Base-by-base conservation (phyloP, 2,329 filamentous ascomycete species). In the Trichoderma hamatum region DNA sequence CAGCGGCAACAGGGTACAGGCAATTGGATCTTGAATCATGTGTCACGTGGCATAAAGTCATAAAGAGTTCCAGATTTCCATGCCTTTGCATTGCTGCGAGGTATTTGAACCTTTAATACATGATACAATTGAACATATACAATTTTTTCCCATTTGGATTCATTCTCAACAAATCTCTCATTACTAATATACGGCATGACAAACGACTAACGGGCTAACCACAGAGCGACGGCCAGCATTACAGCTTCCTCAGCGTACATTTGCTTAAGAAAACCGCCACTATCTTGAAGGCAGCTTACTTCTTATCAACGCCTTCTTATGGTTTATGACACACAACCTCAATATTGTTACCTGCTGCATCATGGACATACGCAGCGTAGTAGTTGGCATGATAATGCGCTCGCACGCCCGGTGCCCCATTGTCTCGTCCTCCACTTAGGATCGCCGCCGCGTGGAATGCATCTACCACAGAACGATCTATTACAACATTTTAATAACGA, bases 341-440 rank as follows among this genome's bases (percentile, higher is more conserved):
- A 55, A 86, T 80, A 71, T 87, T 87, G 72, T 86, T 86, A 0
- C 85, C 84, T 3, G 79, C 75, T 1, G 84, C 83, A 72, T 86
- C 84, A 51, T 80, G 73, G 6, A 86, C 78, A 76, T 84, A 87
- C 0, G 84, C 83, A 1, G 74, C 84, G 64, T 86, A 87, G 73
- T 86, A 87, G 6, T 78, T 77, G 16, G 79, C 73, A 55, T 79
- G 78, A 72, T 85, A 86, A 16, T 83, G 74, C 4, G 78, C 69
- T 52, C 84, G 76, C 14, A 79, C 36, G 0, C 85, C 85, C 0
- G 85, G 85, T 19, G 78, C 74, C 3, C 85, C 85, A 72, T 86
- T 86, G 72, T 82, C 81, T 36, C 77, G 80, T 2, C 78, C 84
- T 0, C 85, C 84, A 46, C 76, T 78, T 14, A 84, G 72, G 3